Evolutionary conservation across 805 yeast species (phyloP).

Genomic region (Candida easanensis): DNA sequence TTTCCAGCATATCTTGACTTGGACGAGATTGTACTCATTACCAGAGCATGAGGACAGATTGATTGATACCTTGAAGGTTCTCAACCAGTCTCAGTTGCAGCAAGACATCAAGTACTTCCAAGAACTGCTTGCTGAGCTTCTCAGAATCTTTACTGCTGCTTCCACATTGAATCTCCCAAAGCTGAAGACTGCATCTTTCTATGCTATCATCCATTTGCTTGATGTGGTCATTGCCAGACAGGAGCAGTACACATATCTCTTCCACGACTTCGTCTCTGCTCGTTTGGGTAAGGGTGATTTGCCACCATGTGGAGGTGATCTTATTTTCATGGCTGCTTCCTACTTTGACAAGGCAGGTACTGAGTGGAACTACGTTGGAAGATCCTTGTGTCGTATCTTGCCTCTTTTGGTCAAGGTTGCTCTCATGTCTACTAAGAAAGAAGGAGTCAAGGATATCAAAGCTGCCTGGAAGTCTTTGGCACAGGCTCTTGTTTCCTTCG

Average conservation of each 20-base stretch:
- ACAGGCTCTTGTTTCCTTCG: constrained; percentile 39
- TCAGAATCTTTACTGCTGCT: constrained; percentile 34
- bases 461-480: constrained; percentile 31
- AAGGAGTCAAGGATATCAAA: constrained; percentile 26
- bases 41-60: constrained; percentile 44
- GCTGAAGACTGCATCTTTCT: constrained; percentile 42
- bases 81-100: constrained; percentile 51
- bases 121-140: constrained; percentile 42
- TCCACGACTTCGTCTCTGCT: constrained; percentile 46
- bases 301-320: constrained; percentile 50
- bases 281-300: constrained; percentile 22
- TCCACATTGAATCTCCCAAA: constrained; percentile 19
- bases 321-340: constrained; percentile 44
- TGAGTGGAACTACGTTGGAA: constrained; percentile 61
- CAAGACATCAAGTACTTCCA: constrained; percentile 60
- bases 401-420: constrained; percentile 48
- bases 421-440: constrained; percentile 24
- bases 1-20: constrained; percentile 51
- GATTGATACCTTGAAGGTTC: constrained; percentile 42
- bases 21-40: constrained; percentile 40
- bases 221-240: constrained; percentile 65
- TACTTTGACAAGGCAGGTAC: constrained; percentile 47
- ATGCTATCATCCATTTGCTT: constrained; percentile 56
- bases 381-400: constrained; percentile 61
- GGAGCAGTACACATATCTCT: constrained; percentile 56